Percentiles rank a stretch among this genome's conserved stretches.
Evolutionary conservation across 2,329 filamentous ascomycete genomes (phyloP).

Genomic region (Polytolypa hystricis): DNA sequence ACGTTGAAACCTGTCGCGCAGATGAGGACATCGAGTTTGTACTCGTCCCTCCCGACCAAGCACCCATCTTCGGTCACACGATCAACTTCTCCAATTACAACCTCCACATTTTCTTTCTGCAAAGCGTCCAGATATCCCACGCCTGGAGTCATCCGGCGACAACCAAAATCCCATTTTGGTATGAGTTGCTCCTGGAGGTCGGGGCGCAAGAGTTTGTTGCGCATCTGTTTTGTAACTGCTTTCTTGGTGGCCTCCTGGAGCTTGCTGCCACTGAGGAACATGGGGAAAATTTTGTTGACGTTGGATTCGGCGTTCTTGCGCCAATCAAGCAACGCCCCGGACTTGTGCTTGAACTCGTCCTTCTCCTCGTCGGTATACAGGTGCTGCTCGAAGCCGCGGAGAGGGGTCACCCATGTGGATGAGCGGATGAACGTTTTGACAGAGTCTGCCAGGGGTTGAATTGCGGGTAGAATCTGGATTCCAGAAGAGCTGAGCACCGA

Average conservation of each 20-base stretch:
- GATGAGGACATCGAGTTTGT: constrained; percentile 17
- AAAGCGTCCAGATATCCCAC: constrained; percentile 24
- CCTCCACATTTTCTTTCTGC: constrained; percentile 12
- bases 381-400: too few relatives aligned
- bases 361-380: too few relatives aligned
- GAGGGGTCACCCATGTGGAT: constrained; percentile 20
- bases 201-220: constrained; percentile 13
- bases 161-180: constrained; percentile 23
- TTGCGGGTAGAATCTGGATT: constrained; percentile 12
- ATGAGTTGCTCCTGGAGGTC: constrained; percentile 12
- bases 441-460: constrained; percentile 27
- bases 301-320: too few relatives aligned
- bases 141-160: constrained; percentile 29
- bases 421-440: constrained; percentile 26
- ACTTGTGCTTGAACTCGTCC: too few relatives aligned
- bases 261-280: neutral
- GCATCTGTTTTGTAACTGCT: constrained; percentile 9
- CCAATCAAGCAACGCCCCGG: too few relatives aligned
- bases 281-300: too few relatives aligned
- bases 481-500: constrained; percentile 22
- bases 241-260: constrained; percentile 9
- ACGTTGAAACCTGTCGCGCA: constrained; percentile 32
- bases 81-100: constrained; percentile 10
- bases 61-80: constrained; percentile 10
- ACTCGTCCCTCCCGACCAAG: constrained; percentile 12